Evolutionary conservation across 495 filamentous ascomycete genomes (phyloP), one percentile per base, ranked within the genome.

Genomic region (Podospora pseudopauciseta): DNA sequence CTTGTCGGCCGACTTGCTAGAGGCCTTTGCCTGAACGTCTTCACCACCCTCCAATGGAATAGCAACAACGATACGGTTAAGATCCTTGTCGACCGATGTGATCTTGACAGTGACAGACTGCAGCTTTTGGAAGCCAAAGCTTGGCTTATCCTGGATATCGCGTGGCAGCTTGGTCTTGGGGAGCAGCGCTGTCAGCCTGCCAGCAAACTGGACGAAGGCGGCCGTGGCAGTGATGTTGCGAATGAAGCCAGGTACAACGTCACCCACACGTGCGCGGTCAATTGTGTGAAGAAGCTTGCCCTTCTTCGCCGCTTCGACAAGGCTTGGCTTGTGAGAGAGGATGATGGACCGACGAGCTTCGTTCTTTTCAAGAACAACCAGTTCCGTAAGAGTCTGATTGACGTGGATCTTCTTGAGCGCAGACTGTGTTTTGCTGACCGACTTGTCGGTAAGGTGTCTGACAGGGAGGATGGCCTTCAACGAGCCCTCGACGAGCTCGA

Each of bases 371-470:
- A 98, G 76, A 28, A 97, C 85, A 28, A 95, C 81, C n/a, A 99
- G 81, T n/a, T 96, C 90, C 26, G 86, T 86, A 65, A 97, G 80
- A 34, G 83, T 89, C 75, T 96, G 92, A 20, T 91, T 93, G 61
- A 93, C 88, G 62, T 91, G 86, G 56, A 97, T 87, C 73, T 89
- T 90, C 70, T 91, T 92, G 67, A 94, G 81, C 15, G 89, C 85
- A 13, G 89, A 89, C 63, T 82, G 81, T 64, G 88, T 89, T 79
- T 96, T 97, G 64, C 86, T 85, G 15, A 82, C 77, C 6, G 90
- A 90, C 30, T 91, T 92, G 80, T 99, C 95, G 28, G 90, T 88
- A 53, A 97, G 85, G 68, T 97, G 94, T 34, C 86, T 86, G 65
- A 92, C 76, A 32, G 88, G 85, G 55, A 99, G 79, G 26, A 89